These are phyloP conservation scores for Penicillium dipodomyicola DNA, from an alignment of 495 filamentous ascomycete species.

Conservation along the genomic window DNA sequence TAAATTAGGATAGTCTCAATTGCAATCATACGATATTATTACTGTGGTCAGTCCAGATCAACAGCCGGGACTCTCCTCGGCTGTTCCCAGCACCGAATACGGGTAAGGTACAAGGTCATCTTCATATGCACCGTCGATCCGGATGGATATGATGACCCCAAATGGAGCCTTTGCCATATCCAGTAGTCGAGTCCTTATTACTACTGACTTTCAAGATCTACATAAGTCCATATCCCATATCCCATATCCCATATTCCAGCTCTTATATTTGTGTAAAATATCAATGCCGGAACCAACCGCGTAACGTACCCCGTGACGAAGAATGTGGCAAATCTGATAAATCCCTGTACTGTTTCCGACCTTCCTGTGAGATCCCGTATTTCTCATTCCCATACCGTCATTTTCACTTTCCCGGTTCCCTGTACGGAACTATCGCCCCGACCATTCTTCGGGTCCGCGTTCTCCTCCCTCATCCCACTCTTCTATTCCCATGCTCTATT, in stretches of 20 bases:
- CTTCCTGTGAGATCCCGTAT: slow-evolving; percentile 6
- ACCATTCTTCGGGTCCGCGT: slow-evolving; percentile 27
- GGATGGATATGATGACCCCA: slow-evolving; percentile 22
- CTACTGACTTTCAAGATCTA: neutral
- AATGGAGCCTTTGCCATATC: slow-evolving; percentile 13
- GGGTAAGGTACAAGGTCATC: neutral
- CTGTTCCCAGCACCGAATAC: neutral
- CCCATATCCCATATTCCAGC: neutral
- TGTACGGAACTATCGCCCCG: slow-evolving; percentile 29
- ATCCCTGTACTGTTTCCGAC: slow-evolving; percentile 16
- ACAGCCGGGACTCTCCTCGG: slow-evolving; percentile 4
- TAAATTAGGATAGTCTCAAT: neutral
- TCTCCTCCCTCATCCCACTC: slow-evolving; percentile 33
- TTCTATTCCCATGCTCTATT: slow-evolving; percentile 4
- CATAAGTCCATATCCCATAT: neutral
- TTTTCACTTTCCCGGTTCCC: slow-evolving; percentile 18
- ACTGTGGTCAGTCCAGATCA: neutral
- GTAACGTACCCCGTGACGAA: slow-evolving; percentile 11
- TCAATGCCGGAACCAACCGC: slow-evolving; percentile 1
- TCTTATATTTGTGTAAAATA: neutral
- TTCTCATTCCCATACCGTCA: slow-evolving; percentile 7
- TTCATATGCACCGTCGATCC: slow-evolving; percentile 28
- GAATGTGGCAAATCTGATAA: slow-evolving; percentile 37
- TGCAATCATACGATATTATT: neutral
- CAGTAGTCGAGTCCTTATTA: slow-evolving; percentile 13